A percentile compares a stretch with the other conserved stretches of the same genome.
phyloP scores from a whole-genome alignment of 768 basidiomycete genomes.

The Mycena alexandri region DNA sequence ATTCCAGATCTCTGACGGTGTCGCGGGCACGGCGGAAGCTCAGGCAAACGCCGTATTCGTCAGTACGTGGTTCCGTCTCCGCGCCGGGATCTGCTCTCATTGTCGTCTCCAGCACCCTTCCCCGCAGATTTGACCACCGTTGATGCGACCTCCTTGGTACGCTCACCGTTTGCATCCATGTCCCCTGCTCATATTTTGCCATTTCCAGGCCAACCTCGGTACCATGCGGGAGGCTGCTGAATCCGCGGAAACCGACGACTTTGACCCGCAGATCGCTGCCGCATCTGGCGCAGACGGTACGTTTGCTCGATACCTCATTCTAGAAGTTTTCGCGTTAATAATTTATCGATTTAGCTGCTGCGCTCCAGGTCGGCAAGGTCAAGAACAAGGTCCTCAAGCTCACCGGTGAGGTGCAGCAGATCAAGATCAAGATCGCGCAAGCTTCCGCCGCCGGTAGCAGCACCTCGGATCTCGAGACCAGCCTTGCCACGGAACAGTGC shows the following conservation, averaged over 20 bases:
- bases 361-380: slow-evolving; percentile 54
- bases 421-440: slow-evolving; percentile 54
- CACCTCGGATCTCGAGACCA: slow-evolving; percentile 44
- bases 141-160: slow-evolving; percentile 40
- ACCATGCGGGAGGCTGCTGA: slow-evolving; percentile 43
- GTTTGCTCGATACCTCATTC: background rate
- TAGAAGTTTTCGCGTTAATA: background rate
- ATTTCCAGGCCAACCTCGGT: slow-evolving; percentile 28
- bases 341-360: slow-evolving; percentile 42
- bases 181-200: background rate
- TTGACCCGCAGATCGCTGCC: slow-evolving; percentile 41
- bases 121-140: slow-evolving; percentile 51
- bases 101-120: slow-evolving; percentile 42
- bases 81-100: slow-evolving; percentile 7
- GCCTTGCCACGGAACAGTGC: slow-evolving; percentile 46
- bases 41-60: slow-evolving; percentile 56
- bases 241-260: slow-evolving; percentile 39
- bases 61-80: slow-evolving; percentile 29
- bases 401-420: slow-evolving; percentile 50
- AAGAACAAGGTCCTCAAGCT: slow-evolving; percentile 62
- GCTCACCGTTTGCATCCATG: background rate
- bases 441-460: slow-evolving; percentile 48
- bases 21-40: slow-evolving; percentile 51
- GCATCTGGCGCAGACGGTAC: slow-evolving; percentile 40
- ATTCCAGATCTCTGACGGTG: slow-evolving; percentile 57